Base-by-base conservation (phyloP, 2,329 filamentous ascomycete species). In the Calonectria naviculata region DNA sequence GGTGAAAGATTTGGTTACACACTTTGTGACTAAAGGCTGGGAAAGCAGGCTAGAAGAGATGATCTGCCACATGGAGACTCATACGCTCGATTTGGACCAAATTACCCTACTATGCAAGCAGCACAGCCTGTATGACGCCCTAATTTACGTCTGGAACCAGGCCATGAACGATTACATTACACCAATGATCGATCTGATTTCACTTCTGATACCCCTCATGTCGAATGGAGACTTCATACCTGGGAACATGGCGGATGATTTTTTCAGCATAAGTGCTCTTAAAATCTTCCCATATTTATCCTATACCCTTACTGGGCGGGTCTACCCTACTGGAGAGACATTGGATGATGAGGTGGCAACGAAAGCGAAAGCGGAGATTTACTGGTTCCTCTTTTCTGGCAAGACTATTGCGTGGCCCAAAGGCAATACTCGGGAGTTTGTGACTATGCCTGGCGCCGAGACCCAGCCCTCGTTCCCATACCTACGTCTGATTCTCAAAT, bases 91-190 rank as follows among this genome's bases (percentile, higher is more conserved):
- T 80, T 92, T 99, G 75, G 96, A 99, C 80, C 94, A 98, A 82
- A 91, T 97, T 69, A 98, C 96, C 0, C 89, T 90, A 15, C 87
- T 99, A 28, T 99, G 97, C 87, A 97, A 97, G 81, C 93, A 96
- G 80, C 92, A 98, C 81, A 91, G 93, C 74, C 89, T 99, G 5
- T 99, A 98, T 80, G 97, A 99, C 83, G 97, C 97, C 2, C 89
- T 98, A 68, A 95, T 97, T 49, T 98, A 98, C 81, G 94, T 99
- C 67, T 99, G 97, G 97, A 98, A 97, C 71, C 93, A 94, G 81
- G 95, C 95, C 3, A 86, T 99, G 31, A 87, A 88, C 72, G 97
- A 99, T 82, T 98, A 97, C 78, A 92, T 98, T 72, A 97, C 95
- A 2, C 96, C 97, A 1, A 87, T 98, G 68, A 93, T 95, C 75